These are phyloP conservation scores for Phytophthora idaei DNA, from an alignment of 352 stramenopile genomes.

Conservation along the genomic window DNA sequence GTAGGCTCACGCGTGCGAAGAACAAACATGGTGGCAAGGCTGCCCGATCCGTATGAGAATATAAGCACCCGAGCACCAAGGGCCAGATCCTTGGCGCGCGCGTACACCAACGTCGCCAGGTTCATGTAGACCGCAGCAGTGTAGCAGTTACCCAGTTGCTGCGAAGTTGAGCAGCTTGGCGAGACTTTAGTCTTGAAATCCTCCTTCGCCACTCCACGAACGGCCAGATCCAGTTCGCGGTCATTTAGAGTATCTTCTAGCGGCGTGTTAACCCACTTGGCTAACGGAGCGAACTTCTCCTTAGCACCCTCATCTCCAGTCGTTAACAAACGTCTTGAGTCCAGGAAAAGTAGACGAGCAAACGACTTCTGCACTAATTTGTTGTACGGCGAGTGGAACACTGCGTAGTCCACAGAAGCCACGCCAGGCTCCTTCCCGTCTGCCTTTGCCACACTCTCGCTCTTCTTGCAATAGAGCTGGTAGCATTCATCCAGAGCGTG, in stretches of 20 bases:
- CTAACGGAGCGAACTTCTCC: conserved; percentile 46
- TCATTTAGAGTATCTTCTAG: conserved; percentile 94
- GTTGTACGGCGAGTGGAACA: conserved; percentile 99
- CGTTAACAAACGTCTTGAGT: conserved; percentile 45
- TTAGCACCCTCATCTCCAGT: conserved; percentile 20
- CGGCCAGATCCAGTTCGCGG: conserved; percentile 86
- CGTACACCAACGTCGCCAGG: conserved; percentile 91
- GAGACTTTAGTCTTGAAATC: conserved; percentile 82
- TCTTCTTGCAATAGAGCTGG: conserved; percentile 88
- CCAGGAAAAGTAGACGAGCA: conserved; percentile 83
- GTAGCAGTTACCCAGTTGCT: conserved; percentile 97
- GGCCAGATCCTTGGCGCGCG: conserved; percentile 49
- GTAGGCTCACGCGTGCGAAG: conserved; percentile 26
- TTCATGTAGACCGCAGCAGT: conserved; percentile 97
- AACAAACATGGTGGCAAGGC: conserved; percentile 95
- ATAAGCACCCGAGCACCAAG: conserved; percentile 86
- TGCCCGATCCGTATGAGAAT: conserved; percentile 98
- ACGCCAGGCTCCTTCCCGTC: conserved; percentile 37
- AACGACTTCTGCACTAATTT: conserved; percentile 98
- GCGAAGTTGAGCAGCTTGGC: conserved; percentile 87
- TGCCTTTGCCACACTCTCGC: conserved; percentile 29
- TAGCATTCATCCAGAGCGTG: conserved; percentile 96
- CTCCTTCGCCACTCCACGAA: conserved; percentile 80
- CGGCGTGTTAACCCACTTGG: conserved; percentile 75
- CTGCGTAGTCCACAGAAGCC: conserved; percentile 88